Evolutionary conservation across 1,284 basidiomycete species (phyloP).

Genomic region (Rhodotorula mucilaginosa): DNA sequence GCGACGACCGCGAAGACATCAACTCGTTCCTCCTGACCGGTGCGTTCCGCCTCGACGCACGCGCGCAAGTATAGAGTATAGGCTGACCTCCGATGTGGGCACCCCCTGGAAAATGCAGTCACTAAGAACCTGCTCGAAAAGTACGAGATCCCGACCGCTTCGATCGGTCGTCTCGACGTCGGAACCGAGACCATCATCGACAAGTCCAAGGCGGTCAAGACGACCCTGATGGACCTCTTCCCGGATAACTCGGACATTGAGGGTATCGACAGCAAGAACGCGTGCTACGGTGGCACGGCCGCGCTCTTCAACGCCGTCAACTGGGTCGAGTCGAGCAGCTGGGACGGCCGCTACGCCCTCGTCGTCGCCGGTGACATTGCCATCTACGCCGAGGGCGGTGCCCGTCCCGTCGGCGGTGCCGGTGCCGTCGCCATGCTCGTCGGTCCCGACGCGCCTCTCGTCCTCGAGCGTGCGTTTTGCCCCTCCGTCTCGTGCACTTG

Average conservation of each 20-base stretch:
- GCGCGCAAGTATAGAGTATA: not conserved
- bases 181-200: conserved; percentile 99
- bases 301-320: conserved; percentile 92
- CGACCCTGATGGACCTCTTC: conserved; percentile 97
- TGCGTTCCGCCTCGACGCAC: conserved; percentile 51
- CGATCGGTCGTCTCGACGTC: conserved; percentile 95
- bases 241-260: conserved; percentile 96
- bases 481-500: conserved; percentile 5
- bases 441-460: conserved; percentile 91
- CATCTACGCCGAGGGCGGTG: conserved; percentile 93
- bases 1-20: conserved; percentile 73
- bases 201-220: conserved; percentile 99
- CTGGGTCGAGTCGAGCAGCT: conserved; percentile 94
- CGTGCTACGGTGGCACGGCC: conserved; percentile 97
- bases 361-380: conserved; percentile 98
- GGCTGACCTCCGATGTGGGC: not conserved
- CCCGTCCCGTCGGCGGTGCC: conserved; percentile 94
- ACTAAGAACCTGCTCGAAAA: conserved; percentile 79
- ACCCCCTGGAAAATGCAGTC: conserved; percentile 36
- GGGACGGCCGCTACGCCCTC: conserved; percentile 97
- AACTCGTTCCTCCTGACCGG: conserved; percentile 95
- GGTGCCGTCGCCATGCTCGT: conserved; percentile 93
- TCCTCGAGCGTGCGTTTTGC: conserved; percentile 72
- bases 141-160: conserved; percentile 92
- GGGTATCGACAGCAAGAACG: conserved; percentile 98